These are phyloP conservation scores for Ogataea angusta DNA, from an alignment of 805 yeast genomes.

Conservation along the genomic window DNA sequence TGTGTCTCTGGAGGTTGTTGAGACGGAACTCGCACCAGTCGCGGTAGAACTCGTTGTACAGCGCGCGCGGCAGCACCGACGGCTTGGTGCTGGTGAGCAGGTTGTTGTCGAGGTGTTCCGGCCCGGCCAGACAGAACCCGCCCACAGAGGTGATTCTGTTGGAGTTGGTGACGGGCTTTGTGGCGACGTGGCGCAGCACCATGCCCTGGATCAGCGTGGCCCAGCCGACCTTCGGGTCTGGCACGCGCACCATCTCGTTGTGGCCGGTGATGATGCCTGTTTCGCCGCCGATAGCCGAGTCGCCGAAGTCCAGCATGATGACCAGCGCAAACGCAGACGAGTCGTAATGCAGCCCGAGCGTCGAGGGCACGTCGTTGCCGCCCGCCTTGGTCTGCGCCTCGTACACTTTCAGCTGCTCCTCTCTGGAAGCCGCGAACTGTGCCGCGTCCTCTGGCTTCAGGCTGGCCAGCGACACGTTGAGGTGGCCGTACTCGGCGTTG, in stretches of 20 bases:
- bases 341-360: constrained; percentile 47
- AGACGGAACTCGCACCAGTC: constrained; percentile 35
- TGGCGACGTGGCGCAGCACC: constrained; percentile 44
- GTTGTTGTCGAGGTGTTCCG: constrained; percentile 30
- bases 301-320: constrained; percentile 45
- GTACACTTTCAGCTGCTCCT: constrained; percentile 16
- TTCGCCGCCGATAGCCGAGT: constrained; percentile 49
- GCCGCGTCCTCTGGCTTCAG: constrained; percentile 18
- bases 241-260: constrained; percentile 26
- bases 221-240: constrained; percentile 44
- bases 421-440: constrained; percentile 12
- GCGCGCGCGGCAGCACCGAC: constrained; percentile 32
- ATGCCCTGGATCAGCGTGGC: constrained; percentile 49
- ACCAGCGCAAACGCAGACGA: constrained; percentile 47
- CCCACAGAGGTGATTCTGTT: constrained; percentile 34
- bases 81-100: constrained; percentile 32
- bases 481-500: constrained; percentile 52
- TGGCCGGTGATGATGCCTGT: constrained; percentile 46
- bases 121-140: constrained; percentile 29
- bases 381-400: constrained; percentile 19
- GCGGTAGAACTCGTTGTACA: constrained; percentile 32
- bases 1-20: constrained; percentile 26
- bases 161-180: constrained; percentile 38
- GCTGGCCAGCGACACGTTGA: constrained; percentile 42
- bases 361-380: constrained; percentile 40